These are phyloP conservation scores for Aspergillus ochraceus DNA, from an alignment of 2,329 filamentous ascomycete genomes.

Conservation along the genomic window DNA sequence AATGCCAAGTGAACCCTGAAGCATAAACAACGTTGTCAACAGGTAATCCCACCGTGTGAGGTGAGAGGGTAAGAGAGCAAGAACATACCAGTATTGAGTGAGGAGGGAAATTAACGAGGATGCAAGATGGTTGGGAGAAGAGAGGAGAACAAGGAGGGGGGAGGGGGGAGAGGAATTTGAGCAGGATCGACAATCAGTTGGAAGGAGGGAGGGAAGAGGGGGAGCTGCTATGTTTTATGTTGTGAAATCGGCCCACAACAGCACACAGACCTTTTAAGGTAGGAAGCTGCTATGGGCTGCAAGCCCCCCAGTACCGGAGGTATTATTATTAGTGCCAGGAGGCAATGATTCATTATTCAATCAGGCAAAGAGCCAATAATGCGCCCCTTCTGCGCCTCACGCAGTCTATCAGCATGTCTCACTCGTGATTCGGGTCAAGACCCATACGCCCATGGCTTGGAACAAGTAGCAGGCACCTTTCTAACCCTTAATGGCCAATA, in stretches of 20 bases:
- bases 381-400: conserved; percentile 21
- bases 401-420: conserved; percentile 25
- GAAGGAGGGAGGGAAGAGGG: conserved; percentile 19
- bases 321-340: not conserved
- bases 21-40: not conserved
- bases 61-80: not conserved
- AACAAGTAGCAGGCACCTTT: not conserved
- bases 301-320: not conserved
- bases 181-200: conserved; percentile 18
- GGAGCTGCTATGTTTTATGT: conserved; percentile 30
- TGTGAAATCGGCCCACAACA: conserved; percentile 27
- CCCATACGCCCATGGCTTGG: conserved; percentile 8
- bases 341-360: not conserved
- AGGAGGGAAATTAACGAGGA: not conserved
- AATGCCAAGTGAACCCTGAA: not conserved
- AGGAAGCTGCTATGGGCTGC: conserved; percentile 27
- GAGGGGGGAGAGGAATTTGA: not conserved
- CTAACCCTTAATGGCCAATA: not conserved
- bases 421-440: conserved; percentile 18
- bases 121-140: conserved; percentile 7
- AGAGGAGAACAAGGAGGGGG: conserved; percentile 7
- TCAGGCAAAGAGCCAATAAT: conserved; percentile 15
- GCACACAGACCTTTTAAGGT: conserved; percentile 18
- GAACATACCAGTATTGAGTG: not conserved
- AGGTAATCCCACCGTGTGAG: too few species aligned